Conservation (phyloP, 495 filamentous ascomycete genomes). For the Podospora tetraspora region DNA sequence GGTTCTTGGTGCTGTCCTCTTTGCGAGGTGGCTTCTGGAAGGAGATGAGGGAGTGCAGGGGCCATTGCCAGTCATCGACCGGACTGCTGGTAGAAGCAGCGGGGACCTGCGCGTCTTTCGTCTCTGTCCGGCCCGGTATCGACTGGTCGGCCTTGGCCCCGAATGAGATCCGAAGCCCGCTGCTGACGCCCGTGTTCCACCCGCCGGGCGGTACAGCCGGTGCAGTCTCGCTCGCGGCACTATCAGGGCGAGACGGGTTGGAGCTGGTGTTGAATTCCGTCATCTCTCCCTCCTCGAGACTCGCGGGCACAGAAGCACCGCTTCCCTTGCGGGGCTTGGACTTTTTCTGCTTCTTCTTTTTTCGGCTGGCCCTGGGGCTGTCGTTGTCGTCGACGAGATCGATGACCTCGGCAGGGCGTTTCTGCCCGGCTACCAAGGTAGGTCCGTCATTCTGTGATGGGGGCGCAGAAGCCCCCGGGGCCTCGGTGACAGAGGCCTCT, state of each 20-base stretch:
- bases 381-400: background rate
- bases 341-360: constrained; percentile 18
- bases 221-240: background rate
- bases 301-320: background rate
- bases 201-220: constrained; percentile 17
- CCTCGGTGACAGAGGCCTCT: background rate
- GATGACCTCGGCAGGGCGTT: background rate
- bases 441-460: background rate
- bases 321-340: constrained; percentile 11
- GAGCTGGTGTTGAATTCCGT: constrained; percentile 23
- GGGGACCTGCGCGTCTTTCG: background rate
- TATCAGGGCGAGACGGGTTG: constrained; percentile 4
- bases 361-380: background rate
- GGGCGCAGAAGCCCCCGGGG: background rate
- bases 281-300: constrained; percentile 35
- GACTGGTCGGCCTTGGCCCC: constrained; percentile 10
- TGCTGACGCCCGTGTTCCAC: constrained; percentile 38
- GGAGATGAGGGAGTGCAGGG: background rate
- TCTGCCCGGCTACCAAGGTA: background rate
- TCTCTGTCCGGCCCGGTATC: background rate
- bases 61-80: constrained; percentile 12
- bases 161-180: constrained; percentile 29
- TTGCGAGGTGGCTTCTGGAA: background rate
- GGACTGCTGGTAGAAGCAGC: background rate
- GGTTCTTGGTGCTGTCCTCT: constrained; percentile 11